Percentiles rank a stretch among this genome's conserved stretches.
Conservation (phyloP, 2,329 filamentous ascomycete genomes). For the Phaeosphaeria sp. region DNA sequence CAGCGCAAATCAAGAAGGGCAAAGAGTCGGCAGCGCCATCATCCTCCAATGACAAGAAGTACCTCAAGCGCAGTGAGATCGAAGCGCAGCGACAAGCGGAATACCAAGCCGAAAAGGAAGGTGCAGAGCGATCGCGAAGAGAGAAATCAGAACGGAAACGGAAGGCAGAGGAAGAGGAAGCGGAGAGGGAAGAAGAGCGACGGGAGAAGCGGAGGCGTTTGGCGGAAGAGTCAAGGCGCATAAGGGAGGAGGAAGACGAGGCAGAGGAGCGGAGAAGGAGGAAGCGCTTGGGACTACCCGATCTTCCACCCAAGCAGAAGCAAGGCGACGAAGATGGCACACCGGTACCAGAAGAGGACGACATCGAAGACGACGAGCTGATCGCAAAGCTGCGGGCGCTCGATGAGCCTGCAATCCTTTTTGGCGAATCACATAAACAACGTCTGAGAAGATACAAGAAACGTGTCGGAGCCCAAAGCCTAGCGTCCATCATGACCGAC, state of each 20-base stretch:
- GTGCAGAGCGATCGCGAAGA: slow-evolving; percentile 72
- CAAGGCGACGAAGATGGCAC: slow-evolving; percentile 54
- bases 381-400: slow-evolving; percentile 70
- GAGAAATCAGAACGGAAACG: slow-evolving; percentile 78
- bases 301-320: slow-evolving; percentile 63
- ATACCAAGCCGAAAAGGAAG: slow-evolving; percentile 82
- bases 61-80: slow-evolving; percentile 81
- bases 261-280: slow-evolving; percentile 75
- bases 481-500: slow-evolving; percentile 61
- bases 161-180: slow-evolving; percentile 86
- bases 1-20: slow-evolving; percentile 86
- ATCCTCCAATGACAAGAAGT: slow-evolving; percentile 63
- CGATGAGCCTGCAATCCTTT: slow-evolving; percentile 75
- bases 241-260: slow-evolving; percentile 74
- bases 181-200: slow-evolving; percentile 69
- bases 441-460: slow-evolving; percentile 74
- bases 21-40: slow-evolving; percentile 59
- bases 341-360: slow-evolving; percentile 57
- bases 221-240: slow-evolving; percentile 77
- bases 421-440: slow-evolving; percentile 78
- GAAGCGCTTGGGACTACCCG: slow-evolving; percentile 80
- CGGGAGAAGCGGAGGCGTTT: slow-evolving; percentile 83
- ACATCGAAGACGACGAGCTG: slow-evolving; percentile 76
- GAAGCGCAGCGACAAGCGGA: slow-evolving; percentile 81
- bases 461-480: slow-evolving; percentile 56